Evolutionary conservation across 1,139 yeast genomes (phyloP), one percentile per base, ranked within the genome.

Genomic region (Geotrichum reessii): DNA sequence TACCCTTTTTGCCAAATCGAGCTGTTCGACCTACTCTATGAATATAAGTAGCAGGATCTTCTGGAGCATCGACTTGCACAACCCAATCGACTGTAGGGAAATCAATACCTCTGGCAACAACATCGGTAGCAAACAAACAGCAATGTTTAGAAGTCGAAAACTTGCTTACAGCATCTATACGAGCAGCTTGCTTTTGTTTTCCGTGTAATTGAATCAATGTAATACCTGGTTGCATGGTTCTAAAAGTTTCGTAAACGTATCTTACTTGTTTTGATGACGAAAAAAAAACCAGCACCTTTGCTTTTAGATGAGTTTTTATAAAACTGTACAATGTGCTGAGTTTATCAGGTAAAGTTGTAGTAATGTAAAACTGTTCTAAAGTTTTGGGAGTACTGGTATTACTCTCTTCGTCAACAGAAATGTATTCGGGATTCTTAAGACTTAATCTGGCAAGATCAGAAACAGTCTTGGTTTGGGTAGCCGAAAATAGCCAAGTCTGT

Each of bases 21-120:
- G 99, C 99, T 28, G 99, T 93, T 79, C 99, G 86, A 64, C 99
- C 99, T 44, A 93, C 98, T 74, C 98, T 85, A 75, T 93, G 99
- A 67, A 93, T 92, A 71, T 93, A 93, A 75, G 92, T 97, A 75
- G 97, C 85, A 73, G 98, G 98, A 76, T 93, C 98, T 85, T 93
- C 98, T 71, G 98, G 98, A 55, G 98, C 98, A 73, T 93, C 97
- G 67, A 88, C 91, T 77, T 93, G 98, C 63, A 93, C 85, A 68
- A 93, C 93, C 96, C 98, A 93, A 75, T 92, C 97, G 58, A 93
- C 98, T 31, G 95, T 87, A 56, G 97, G 97, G 65, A 93, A 92
- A 77, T 93, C 99, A 65, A 93, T 82, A 17, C 99, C 99, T 79
- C 99, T 84, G 11, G 99, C 98, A 25, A 98, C 99, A 65, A 93